These are phyloP conservation scores for Aspergillaceae sp. DNA, from an alignment of 2,329 filamentous ascomycete species.

Conservation along the genomic window DNA sequence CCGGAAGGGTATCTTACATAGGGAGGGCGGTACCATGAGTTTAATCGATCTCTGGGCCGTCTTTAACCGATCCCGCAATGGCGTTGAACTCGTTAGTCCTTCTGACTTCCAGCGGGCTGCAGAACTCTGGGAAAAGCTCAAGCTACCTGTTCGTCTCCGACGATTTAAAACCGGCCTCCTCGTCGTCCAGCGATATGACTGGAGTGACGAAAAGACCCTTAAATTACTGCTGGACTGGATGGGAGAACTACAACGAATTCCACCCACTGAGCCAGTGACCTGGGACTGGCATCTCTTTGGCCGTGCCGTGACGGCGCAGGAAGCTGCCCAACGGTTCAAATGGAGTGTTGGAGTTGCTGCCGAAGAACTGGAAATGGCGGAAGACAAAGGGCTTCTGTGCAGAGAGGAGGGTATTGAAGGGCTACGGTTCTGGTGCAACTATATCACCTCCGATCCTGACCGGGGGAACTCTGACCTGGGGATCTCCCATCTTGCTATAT, in stretches of 20 bases:
- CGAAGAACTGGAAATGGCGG: constrained; percentile 95
- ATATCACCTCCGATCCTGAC: constrained; percentile 17
- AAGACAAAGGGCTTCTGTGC: constrained; percentile 78
- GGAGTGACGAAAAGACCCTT: constrained; percentile 85
- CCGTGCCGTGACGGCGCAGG: constrained; percentile 78
- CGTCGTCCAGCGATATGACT: constrained; percentile 80
- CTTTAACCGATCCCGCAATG: constrained; percentile 87
- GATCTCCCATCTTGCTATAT: neutral
- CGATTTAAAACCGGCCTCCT: constrained; percentile 90
- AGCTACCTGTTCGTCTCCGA: constrained; percentile 74
- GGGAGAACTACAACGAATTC: constrained; percentile 58
- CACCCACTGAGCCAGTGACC: constrained; percentile 53
- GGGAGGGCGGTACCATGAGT: constrained; percentile 78
- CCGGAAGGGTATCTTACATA: constrained; percentile 63
- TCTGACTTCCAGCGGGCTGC: constrained; percentile 87
- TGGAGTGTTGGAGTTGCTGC: constrained; percentile 96
- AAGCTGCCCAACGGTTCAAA: constrained; percentile 79
- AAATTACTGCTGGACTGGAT: constrained; percentile 69
- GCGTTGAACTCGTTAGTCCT: constrained; percentile 88
- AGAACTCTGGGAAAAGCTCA: constrained; percentile 76
- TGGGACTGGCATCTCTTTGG: constrained; percentile 77
- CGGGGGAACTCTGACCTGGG: neutral
- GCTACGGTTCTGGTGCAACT: constrained; percentile 87
- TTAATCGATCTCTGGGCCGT: constrained; percentile 88
- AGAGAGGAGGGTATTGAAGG: constrained; percentile 89